Percentiles rank a stretch among this genome's conserved stretches.
Conservation (phyloP, 1,139 yeast species). For the Zygosaccharomyces pseudobailii region DNA sequence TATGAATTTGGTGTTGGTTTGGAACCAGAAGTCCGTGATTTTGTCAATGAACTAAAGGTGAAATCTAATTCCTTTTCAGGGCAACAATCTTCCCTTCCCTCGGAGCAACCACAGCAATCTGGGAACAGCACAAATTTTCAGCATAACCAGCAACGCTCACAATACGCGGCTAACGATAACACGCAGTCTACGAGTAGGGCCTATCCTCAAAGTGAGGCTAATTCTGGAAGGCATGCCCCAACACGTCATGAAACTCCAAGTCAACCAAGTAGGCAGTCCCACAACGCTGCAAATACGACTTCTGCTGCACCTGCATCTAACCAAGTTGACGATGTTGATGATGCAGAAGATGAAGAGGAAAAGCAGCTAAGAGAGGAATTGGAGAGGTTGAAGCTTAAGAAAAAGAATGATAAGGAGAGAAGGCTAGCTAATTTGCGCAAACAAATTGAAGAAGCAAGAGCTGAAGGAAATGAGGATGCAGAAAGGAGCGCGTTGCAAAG, state of each 20-base stretch:
- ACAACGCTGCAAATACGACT: conserved; percentile 1
- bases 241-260: background rate
- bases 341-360: conserved; percentile 38
- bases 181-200: background rate
- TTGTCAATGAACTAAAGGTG: conserved; percentile 52
- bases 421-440: conserved; percentile 32
- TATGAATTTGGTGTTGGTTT: conserved; percentile 89
- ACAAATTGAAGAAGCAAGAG: conserved; percentile 40
- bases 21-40: conserved; percentile 57
- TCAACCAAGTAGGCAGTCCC: background rate
- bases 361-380: conserved; percentile 35
- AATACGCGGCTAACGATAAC: background rate
- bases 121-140: background rate
- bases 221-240: no score
- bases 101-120: background rate
- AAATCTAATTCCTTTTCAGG: background rate
- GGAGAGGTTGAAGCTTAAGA: conserved; percentile 53
- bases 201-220: background rate
- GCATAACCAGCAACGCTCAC: background rate
- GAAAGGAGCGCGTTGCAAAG: conserved; percentile 9
- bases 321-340: conserved; percentile 15
- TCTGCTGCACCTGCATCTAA: background rate
- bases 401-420: conserved; percentile 38
- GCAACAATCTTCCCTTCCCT: background rate
- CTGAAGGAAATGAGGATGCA: conserved; percentile 25